A percentile compares a stretch with the other conserved stretches of the same genome.
Evolutionary conservation across 768 basidiomycete species (phyloP).

Genomic region (Filobasidium wieringae): DNA sequence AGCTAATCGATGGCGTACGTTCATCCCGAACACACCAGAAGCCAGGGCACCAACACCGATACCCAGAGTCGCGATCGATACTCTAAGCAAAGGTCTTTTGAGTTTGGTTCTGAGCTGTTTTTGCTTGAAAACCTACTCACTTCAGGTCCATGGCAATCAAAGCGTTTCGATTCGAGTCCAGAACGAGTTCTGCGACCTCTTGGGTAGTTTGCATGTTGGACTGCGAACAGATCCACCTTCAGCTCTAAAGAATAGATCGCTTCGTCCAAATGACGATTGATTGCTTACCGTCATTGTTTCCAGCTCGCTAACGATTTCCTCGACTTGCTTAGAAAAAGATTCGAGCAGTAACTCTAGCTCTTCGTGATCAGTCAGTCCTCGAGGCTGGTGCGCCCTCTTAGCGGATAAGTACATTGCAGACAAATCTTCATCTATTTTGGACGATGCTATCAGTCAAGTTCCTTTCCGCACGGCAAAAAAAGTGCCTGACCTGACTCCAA

Average conservation of each 20-base stretch:
- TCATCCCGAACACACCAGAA: slow-evolving; percentile 93
- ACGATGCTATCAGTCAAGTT: not conserved
- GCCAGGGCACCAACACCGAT: slow-evolving; percentile 79
- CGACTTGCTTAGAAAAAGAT: slow-evolving; percentile 88
- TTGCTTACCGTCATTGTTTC: slow-evolving; percentile 68
- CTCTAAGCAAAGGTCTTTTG: slow-evolving; percentile 40
- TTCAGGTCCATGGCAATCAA: slow-evolving; percentile 82
- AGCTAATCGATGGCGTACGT: slow-evolving; percentile 57
- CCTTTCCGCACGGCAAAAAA: not conserved
- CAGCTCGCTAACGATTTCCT: slow-evolving; percentile 88
- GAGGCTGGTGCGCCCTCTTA: slow-evolving; percentile 53
- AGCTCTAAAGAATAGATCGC: not conserved
- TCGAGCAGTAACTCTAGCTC: slow-evolving; percentile 89
- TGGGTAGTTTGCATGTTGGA: slow-evolving; percentile 92
- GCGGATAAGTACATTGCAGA: slow-evolving; percentile 91
- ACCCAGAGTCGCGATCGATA: slow-evolving; percentile 90
- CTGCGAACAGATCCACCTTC: slow-evolving; percentile 40
- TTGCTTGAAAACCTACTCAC: slow-evolving; percentile 39
- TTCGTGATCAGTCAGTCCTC: slow-evolving; percentile 69
- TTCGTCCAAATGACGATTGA: not conserved
- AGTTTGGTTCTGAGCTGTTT: slow-evolving; percentile 4
- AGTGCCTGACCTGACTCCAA: slow-evolving; percentile 62
- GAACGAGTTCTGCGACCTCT: slow-evolving; percentile 91
- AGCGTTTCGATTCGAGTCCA: slow-evolving; percentile 90
- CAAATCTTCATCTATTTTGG: slow-evolving; percentile 71